Conservation (phyloP, 164 flowering plant genomes). For the Kalanchoe fedtschenkoi region DNA sequence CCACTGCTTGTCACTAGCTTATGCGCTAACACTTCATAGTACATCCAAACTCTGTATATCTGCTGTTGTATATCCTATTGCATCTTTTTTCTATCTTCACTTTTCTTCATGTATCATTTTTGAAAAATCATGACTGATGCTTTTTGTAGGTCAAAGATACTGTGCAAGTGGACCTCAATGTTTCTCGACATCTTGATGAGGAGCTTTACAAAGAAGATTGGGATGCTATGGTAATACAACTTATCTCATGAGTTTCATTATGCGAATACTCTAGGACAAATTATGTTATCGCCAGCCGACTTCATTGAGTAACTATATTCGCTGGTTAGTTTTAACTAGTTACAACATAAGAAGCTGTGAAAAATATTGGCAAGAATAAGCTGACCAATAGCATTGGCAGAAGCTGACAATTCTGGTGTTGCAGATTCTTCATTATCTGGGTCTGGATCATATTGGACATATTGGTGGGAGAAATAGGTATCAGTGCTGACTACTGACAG, state of each 20-base stretch:
- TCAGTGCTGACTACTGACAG: background rate
- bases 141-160: conserved; percentile 81
- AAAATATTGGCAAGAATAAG: background rate
- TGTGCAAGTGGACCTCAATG: conserved; percentile 86
- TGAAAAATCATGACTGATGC: conserved; percentile 3
- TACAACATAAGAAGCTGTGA: background rate
- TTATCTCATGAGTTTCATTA: background rate
- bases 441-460: conserved; percentile 98
- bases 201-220: conserved; percentile 66
- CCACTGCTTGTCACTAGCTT: background rate
- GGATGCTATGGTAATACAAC: conserved; percentile 63
- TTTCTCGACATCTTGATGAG: conserved; percentile 67
- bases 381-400: background rate
- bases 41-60: background rate
- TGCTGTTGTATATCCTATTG: background rate
- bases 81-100: background rate
- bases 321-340: background rate
- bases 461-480: conserved; percentile 88
- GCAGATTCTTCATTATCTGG: conserved; percentile 97
- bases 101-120: background rate
- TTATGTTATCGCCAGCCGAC: background rate
- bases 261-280: background rate
- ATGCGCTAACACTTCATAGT: too few species aligned
- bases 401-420: conserved; percentile 11
- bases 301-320: background rate